Conservation (phyloP, 2,329 filamentous ascomycete species). For the Diaporthe caulivora region DNA sequence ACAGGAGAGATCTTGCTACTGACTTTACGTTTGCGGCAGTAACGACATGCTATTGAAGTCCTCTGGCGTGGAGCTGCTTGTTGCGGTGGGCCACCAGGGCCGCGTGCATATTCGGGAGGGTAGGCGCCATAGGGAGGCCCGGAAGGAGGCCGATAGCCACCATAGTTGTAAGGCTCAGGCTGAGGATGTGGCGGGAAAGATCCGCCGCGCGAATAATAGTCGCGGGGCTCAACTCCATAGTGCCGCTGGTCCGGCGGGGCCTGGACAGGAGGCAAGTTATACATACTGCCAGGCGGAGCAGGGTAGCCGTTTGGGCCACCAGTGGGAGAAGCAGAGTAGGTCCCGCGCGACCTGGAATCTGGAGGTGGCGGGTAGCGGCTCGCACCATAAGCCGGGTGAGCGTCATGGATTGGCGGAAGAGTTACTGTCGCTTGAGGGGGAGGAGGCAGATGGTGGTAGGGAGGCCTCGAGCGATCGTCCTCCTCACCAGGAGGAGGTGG, state of each 20-base stretch:
- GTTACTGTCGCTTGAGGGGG: conserved; percentile 62
- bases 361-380: conserved; percentile 55
- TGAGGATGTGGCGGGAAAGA: conserved; percentile 35
- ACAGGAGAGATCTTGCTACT: conserved; percentile 27
- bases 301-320: conserved; percentile 39
- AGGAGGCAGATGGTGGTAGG: conserved; percentile 46
- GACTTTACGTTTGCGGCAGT: conserved; percentile 73
- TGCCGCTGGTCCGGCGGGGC: conserved; percentile 37
- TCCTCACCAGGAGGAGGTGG: conserved; percentile 57
- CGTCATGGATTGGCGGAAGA: conserved; percentile 64
- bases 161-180: conserved; percentile 40
- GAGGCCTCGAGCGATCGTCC: conserved; percentile 52
- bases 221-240: conserved; percentile 40
- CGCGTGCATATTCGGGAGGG: conserved; percentile 47
- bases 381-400: conserved; percentile 50
- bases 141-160: conserved; percentile 50
- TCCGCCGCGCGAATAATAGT: conserved; percentile 40
- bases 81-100: conserved; percentile 53
- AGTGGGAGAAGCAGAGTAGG: conserved; percentile 43
- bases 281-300: conserved; percentile 43
- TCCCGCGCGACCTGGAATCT: conserved; percentile 45
- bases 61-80: conserved; percentile 69
- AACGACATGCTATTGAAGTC: conserved; percentile 71
- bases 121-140: conserved; percentile 48
- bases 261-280: conserved; percentile 42